Percentiles rank a stretch among this genome's conserved stretches.
Conservation (phyloP, 2,329 filamentous ascomycete genomes). For the Alternaria dauci region DNA sequence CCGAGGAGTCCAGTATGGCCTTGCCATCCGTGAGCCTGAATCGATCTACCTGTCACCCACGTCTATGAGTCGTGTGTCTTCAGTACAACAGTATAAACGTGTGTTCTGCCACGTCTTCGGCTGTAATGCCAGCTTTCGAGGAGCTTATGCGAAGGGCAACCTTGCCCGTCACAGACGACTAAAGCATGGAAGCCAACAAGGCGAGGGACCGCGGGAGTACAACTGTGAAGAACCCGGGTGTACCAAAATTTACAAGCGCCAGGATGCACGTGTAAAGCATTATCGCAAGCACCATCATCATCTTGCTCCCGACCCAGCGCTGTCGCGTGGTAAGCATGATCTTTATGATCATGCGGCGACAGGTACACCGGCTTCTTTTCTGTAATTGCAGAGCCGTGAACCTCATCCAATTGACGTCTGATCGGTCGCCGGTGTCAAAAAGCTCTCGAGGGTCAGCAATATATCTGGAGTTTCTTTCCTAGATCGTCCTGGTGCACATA, state of each 20-base stretch:
- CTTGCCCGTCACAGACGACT: conserved; percentile 4
- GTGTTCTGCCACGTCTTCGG: not conserved
- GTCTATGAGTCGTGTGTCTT: not conserved
- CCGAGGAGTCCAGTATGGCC: not conserved
- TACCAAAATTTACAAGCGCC: conserved; percentile 7
- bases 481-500: no score
- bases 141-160: conserved; percentile 4
- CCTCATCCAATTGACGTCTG: not conserved
- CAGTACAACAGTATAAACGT: accelerated
- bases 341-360: not conserved
- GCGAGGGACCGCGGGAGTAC: not conserved
- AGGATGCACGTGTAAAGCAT: conserved; percentile 21
- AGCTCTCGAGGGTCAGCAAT: not conserved
- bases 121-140: not conserved
- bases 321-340: not conserved
- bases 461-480: not conserved
- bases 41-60: not conserved
- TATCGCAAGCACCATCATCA: conserved; percentile 9
- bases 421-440: not conserved
- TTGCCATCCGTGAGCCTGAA: not conserved
- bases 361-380: not conserved
- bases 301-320: not conserved
- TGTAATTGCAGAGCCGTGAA: not conserved
- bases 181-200: not conserved
- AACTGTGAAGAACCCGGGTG: conserved; percentile 2